Conservation (phyloP, 176 grass and related monocot genomes). For the Rhynchospora breviuscula region DNA sequence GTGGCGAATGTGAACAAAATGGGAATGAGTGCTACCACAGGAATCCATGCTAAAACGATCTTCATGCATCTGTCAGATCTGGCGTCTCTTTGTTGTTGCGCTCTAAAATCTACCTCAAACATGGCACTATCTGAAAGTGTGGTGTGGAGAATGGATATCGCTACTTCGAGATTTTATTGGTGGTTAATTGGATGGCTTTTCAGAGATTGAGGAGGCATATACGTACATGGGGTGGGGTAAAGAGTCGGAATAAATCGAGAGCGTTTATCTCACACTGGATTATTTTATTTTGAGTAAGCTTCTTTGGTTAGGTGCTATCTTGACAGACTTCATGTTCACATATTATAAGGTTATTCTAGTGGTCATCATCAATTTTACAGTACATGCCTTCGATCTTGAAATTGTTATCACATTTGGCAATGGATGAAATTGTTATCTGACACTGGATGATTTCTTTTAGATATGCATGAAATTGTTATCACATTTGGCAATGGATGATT, state of each 20-base stretch:
- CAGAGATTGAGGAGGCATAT: background rate
- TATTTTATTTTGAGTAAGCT: background rate
- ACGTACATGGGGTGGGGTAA: background rate
- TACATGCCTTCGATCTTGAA: background rate
- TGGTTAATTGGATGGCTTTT: background rate
- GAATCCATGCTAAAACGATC: conserved; percentile 26
- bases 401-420: too few relatives aligned
- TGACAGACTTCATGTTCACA: background rate
- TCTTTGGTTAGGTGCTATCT: background rate
- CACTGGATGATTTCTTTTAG: too few relatives aligned
- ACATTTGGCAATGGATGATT: too few relatives aligned
- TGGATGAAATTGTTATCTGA: too few relatives aligned
- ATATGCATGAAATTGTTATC: too few relatives aligned
- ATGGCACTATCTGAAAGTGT: background rate
- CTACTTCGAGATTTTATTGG: background rate
- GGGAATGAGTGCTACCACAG: background rate
- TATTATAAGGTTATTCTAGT: background rate
- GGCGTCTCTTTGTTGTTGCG: background rate
- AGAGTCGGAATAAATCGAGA: background rate
- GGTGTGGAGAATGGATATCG: background rate
- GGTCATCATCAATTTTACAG: background rate
- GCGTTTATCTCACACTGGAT: background rate
- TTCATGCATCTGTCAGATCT: conserved; percentile 7
- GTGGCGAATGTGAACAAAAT: conserved; percentile 23
- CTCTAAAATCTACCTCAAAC: conserved; percentile 1